Evolutionary conservation across 768 basidiomycete genomes (phyloP), one percentile per base, ranked within the genome.

Genomic region (Pulveroboletus sp.): DNA sequence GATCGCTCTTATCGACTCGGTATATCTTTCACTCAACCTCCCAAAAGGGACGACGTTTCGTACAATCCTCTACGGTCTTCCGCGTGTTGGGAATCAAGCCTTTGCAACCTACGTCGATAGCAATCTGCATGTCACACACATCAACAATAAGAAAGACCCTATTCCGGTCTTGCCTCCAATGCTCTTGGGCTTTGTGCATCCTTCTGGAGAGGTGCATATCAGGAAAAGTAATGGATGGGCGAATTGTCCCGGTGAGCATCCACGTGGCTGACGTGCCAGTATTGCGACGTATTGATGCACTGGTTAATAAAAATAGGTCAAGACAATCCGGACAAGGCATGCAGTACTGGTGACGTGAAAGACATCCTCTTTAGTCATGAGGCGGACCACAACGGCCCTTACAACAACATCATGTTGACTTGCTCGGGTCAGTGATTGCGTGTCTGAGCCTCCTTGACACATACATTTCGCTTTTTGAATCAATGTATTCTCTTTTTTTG

Each of bases 81-180:
- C 71, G 11, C 62, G 71, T 8, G 69, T 70, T 5, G 81, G 83
- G 21, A 84, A 84, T 60, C 69, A 77, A 58, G 76, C 67, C 0
- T 85, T 84, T 52, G 82, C 81, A 2, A 56, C 80, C 57, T 77
- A 76, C 50, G 72, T 82, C 40, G 78, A 82, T 52, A 55, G 67
- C 11, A 66, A 76, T 29, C 39, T 69, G 33, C 53, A 62, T 2
- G 45, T 81, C 16, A 79, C 72, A 11, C 82, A 75, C 50, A 72
- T 84, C 59, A 81, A 77, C 61, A 81, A 84, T 65, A 35, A 59
- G 46, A 52, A 69, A 32, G 75, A 77, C 38, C 61, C 64, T 2
- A 40, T 76, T 6, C 75, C 75, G n/a, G 69, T 59, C 42, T 9
- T 54, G 5, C 69, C 69, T 2, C 56, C 49, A 1, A 58, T 13